Percentiles rank a stretch among this genome's conserved stretches.
Evolutionary conservation across 345 rosid genomes (phyloP).

Genomic region (Aegle marmelos): DNA sequence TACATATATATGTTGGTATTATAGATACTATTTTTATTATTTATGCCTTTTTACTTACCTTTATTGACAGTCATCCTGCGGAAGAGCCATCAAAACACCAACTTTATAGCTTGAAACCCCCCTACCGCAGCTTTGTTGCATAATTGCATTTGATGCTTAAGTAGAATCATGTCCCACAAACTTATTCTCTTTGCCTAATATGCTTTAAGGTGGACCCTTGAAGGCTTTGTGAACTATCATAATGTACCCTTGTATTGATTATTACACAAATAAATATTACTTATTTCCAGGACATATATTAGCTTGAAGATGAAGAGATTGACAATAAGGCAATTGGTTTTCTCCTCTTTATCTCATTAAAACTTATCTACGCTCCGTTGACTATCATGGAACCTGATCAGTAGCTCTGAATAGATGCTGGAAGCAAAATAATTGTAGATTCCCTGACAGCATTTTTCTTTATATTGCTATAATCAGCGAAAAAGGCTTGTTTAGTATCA

Average conservation of each 20-base stretch:
- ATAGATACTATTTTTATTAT: slow-evolving; percentile 9
- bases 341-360: background rate
- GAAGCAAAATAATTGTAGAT: background rate
- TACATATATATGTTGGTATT: slow-evolving; percentile 16
- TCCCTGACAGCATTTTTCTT: background rate
- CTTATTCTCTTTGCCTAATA: background rate
- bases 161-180: background rate
- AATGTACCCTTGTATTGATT: background rate
- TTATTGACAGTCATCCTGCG: slow-evolving; percentile 5
- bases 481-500: too few relatives aligned
- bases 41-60: slow-evolving; percentile 17
- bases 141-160: background rate
- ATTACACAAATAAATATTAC: background rate
- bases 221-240: background rate
- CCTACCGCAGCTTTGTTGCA: slow-evolving; percentile 4
- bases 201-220: slow-evolving; percentile 1
- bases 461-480: background rate
- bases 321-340: background rate
- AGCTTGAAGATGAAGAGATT: background rate
- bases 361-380: background rate
- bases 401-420: background rate
- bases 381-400: background rate
- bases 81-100: slow-evolving; percentile 9
- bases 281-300: background rate
- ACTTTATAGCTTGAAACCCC: slow-evolving; percentile 12